A percentile compares a stretch with the other conserved stretches of the same genome.
These are phyloP conservation scores for Cladosporium colombiae DNA, from an alignment of 2,329 filamentous ascomycete genomes.

Conservation along the genomic window DNA sequence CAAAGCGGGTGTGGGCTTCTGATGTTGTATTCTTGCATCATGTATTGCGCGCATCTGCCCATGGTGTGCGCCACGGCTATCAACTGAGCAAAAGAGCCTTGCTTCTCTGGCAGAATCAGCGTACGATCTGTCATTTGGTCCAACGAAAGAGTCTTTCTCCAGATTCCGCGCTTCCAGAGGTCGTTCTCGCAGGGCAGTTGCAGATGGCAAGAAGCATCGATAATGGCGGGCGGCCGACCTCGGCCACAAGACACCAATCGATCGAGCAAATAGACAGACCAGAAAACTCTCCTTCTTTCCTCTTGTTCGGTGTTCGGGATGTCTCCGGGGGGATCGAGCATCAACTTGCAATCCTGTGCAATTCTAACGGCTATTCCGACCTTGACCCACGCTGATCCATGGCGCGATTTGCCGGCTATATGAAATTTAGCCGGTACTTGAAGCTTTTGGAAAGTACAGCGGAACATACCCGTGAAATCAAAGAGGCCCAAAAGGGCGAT, in stretches of 20 bases:
- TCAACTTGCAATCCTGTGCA: not conserved
- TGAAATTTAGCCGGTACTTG: not conserved
- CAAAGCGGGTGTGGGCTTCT: not conserved
- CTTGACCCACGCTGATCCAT: not conserved
- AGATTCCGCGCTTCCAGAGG: not conserved
- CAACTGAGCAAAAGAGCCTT: not conserved
- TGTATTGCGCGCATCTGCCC: not conserved
- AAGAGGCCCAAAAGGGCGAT: not conserved
- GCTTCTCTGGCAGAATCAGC: not conserved
- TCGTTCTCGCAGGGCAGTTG: not conserved
- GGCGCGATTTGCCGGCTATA: not conserved
- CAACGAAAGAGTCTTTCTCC: not conserved
- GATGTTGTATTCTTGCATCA: not conserved
- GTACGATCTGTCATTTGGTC: conserved; percentile 1
- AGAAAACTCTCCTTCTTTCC: not conserved
- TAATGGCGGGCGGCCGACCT: not conserved
- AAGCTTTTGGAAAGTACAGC: not conserved
- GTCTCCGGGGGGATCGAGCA: not conserved
- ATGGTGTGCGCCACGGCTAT: not conserved
- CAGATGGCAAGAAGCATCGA: not conserved
- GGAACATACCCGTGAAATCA: not conserved
- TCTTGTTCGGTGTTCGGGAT: not conserved
- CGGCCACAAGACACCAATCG: not conserved
- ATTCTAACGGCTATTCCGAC: not conserved
- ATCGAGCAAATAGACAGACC: not conserved